These are phyloP conservation scores for Talaromyces amestolkiae DNA, from an alignment of 2,329 filamentous ascomycete genomes.

Conservation along the genomic window DNA sequence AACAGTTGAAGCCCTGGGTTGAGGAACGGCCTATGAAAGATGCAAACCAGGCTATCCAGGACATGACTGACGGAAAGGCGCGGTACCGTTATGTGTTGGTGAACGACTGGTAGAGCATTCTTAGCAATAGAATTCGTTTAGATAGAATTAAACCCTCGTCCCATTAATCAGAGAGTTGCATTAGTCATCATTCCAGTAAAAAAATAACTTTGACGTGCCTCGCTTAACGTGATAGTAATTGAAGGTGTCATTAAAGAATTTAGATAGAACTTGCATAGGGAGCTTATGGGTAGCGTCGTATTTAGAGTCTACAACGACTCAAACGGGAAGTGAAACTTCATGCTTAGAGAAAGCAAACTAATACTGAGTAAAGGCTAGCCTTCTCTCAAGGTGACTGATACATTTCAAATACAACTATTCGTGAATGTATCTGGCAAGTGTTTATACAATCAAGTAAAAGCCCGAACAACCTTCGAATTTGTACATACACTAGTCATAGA, in stretches of 20 bases:
- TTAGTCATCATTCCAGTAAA: neutral
- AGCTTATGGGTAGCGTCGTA: neutral
- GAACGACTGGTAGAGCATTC: slow-evolving; percentile 30
- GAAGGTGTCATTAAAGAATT: neutral
- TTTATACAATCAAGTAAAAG: neutral
- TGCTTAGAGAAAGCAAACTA: neutral
- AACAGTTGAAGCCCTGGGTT: slow-evolving; percentile 43
- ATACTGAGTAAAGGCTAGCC: no score
- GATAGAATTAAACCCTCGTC: neutral
- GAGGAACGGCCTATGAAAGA: slow-evolving; percentile 44
- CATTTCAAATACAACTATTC: no score
- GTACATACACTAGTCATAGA: neutral
- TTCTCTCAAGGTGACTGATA: no score
- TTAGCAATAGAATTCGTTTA: neutral
- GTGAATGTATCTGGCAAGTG: no score
- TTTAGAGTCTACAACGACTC: neutral
- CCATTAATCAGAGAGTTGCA: neutral
- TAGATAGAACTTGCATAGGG: neutral
- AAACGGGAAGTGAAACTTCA: neutral
- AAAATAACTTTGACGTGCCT: no score
- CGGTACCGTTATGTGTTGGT: slow-evolving; percentile 48
- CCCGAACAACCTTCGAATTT: neutral
- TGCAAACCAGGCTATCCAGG: slow-evolving; percentile 44
- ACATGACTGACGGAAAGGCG: slow-evolving; percentile 46
- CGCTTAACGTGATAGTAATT: neutral